A percentile compares a stretch with the other conserved stretches of the same genome.
Evolutionary conservation across 1,139 yeast genomes (phyloP).

Genomic region (Hemisphaericaspora xylofermentans): DNA sequence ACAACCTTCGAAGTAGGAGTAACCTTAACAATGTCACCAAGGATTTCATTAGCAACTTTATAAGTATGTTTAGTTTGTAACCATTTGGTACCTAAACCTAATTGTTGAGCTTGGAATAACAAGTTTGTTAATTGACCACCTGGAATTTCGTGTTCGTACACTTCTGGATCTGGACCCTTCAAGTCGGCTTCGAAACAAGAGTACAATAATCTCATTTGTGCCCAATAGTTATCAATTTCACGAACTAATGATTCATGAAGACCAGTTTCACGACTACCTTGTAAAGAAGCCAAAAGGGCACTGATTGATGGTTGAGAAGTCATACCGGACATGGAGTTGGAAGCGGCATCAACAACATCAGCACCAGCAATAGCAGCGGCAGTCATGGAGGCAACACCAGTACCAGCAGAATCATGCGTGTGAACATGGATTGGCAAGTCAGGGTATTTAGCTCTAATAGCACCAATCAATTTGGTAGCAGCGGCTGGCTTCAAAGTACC

Average conservation of each 20-base stretch:
- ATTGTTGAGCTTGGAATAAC: slow-evolving; percentile 98
- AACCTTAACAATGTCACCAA: slow-evolving; percentile 97
- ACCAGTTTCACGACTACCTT: slow-evolving; percentile 80
- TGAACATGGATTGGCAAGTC: slow-evolving; percentile 96
- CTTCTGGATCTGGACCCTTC: slow-evolving; percentile 99
- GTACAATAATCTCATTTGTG: slow-evolving; percentile 94
- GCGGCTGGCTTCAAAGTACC: slow-evolving; percentile 97
- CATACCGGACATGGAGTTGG: slow-evolving; percentile 97
- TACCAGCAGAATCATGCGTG: slow-evolving; percentile 99
- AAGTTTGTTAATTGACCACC: slow-evolving; percentile 99
- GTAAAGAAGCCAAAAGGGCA: slow-evolving; percentile 88
- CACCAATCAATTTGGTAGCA: slow-evolving; percentile 74
- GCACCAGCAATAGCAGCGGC: slow-evolving; percentile 97
- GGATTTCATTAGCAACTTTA: slow-evolving; percentile 80
- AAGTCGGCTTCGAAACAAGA: slow-evolving; percentile 97
- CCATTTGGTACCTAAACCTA: slow-evolving; percentile 97
- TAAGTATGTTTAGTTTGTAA: slow-evolving; percentile 91
- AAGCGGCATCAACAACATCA: slow-evolving; percentile 95
- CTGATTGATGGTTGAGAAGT: slow-evolving; percentile 97
- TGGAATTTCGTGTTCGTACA: slow-evolving; percentile 95
- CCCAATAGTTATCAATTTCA: slow-evolving; percentile 93
- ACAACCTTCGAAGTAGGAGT: slow-evolving; percentile 99
- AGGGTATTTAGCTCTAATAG: slow-evolving; percentile 85
- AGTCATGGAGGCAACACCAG: slow-evolving; percentile 96
- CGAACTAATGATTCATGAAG: slow-evolving; percentile 66